Conservation (phyloP, 2,329 filamentous ascomycete genomes). For the Paraphoma sp. region DNA sequence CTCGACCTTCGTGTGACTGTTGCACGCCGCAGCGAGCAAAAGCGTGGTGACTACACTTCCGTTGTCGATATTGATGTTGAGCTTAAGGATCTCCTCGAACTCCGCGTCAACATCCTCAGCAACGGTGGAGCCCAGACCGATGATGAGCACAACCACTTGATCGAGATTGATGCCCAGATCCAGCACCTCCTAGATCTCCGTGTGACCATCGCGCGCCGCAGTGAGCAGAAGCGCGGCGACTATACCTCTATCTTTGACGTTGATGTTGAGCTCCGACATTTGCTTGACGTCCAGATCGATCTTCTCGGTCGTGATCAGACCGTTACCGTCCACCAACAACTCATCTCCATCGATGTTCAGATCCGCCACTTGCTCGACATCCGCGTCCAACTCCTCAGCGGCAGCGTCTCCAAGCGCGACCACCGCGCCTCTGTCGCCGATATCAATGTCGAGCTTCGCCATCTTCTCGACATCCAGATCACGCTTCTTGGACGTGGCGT, state of each 20-base stretch:
- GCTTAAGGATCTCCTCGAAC: background rate
- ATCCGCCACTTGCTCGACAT: too few species aligned
- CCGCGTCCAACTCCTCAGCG: too few species aligned
- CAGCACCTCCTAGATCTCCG: background rate
- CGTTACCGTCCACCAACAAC: too few species aligned
- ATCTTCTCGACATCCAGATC: too few species aligned
- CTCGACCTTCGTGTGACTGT: background rate
- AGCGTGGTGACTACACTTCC: background rate
- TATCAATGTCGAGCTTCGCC: too few species aligned
- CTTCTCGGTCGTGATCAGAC: too few species aligned
- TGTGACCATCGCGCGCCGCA: background rate
- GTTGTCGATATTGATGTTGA: background rate
- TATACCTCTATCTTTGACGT: background rate
- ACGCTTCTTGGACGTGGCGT: too few species aligned
- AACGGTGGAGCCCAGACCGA: background rate
- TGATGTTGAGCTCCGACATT: background rate
- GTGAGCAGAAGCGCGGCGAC: background rate
- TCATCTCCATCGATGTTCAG: too few species aligned
- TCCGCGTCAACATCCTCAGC: background rate
- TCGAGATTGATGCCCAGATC: background rate
- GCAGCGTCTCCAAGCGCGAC: too few species aligned
- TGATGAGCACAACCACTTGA: background rate
- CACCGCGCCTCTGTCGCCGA: too few species aligned
- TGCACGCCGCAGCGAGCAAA: background rate
- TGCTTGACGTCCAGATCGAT: background rate